Evolutionary conservation across 139 green algal genomes (phyloP).

Genomic region (Auxenochlorella pyrenoidosa): DNA sequence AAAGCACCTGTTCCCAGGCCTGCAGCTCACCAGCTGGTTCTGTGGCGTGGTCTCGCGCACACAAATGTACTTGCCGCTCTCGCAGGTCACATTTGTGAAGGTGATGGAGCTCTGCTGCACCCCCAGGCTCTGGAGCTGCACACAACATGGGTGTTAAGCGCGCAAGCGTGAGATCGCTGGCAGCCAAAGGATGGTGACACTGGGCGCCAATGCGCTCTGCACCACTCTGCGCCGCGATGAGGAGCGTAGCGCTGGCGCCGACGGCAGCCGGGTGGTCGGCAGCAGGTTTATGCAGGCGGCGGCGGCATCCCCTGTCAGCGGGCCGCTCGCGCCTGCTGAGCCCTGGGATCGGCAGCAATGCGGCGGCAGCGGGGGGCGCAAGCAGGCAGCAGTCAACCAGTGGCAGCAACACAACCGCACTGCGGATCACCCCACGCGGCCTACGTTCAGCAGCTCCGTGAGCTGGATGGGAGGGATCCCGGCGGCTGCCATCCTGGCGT

Average conservation of each 20-base stretch:
- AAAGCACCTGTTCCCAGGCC: neutral
- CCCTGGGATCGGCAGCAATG: too few relatives aligned
- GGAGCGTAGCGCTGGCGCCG: neutral
- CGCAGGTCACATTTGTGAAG: conserved; percentile 98
- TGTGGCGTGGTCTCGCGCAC: conserved; percentile 86
- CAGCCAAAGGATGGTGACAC: neutral
- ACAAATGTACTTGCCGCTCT: conserved; percentile 98
- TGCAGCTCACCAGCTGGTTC: conserved; percentile 48
- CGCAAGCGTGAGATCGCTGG: too few relatives aligned
- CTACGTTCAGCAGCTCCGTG: conserved; percentile 46
- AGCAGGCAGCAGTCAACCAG: too few relatives aligned
- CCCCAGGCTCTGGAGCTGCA: conserved; percentile 91
- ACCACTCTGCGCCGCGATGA: neutral
- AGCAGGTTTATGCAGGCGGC: neutral
- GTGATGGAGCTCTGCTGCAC: conserved; percentile 93
- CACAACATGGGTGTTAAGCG: neutral
- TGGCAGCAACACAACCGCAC: neutral
- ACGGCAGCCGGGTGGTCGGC: neutral
- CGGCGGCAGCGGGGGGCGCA: too few relatives aligned
- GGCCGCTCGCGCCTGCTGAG: too few relatives aligned
- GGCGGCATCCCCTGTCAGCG: too few relatives aligned
- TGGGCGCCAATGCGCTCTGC: neutral
- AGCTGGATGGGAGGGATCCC: conserved; percentile 32
- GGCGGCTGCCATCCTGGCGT: neutral
- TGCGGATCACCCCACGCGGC: neutral